A percentile compares a stretch with the other conserved stretches of the same genome.
Evolutionary conservation across 305 asterid genomes (phyloP).

Genomic region (Solanum hybrid): DNA sequence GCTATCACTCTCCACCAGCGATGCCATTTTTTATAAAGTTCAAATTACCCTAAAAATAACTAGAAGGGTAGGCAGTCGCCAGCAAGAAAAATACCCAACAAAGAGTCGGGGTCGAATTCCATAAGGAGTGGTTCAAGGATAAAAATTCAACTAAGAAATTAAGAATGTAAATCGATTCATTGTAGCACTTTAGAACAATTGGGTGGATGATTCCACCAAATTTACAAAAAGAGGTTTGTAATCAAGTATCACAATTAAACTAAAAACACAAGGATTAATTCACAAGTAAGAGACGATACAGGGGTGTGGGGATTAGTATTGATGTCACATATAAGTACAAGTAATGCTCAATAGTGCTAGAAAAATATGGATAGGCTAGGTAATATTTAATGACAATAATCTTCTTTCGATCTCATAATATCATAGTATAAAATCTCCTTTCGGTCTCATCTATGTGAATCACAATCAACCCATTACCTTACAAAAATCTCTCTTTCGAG

Average conservation of each 20-base stretch:
- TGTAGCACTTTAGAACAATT: not conserved
- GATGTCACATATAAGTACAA: not conserved
- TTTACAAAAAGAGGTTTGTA: not conserved
- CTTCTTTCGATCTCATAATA: not conserved
- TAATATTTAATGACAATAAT: too few relatives aligned
- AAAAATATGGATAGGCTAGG: not conserved
- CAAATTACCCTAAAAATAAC: not conserved
- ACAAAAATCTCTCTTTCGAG: not conserved
- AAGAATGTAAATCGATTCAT: not conserved
- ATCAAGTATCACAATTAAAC: not conserved
- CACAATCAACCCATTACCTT: not conserved
- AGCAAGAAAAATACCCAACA: not conserved
- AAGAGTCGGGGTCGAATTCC: not conserved
- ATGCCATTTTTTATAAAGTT: not conserved
- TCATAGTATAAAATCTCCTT: not conserved
- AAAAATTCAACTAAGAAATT: not conserved
- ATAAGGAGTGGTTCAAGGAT: not conserved
- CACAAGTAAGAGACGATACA: not conserved
- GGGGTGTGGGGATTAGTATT: not conserved
- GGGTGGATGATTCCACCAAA: not conserved
- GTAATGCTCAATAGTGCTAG: not conserved
- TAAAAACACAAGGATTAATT: not conserved
- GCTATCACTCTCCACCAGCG: not conserved
- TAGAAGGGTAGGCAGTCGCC: not conserved
- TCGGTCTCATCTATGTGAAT: not conserved